phyloP scores from a whole-genome alignment of 305 asterid genomes.

The Fraxinus latifolia region DNA sequence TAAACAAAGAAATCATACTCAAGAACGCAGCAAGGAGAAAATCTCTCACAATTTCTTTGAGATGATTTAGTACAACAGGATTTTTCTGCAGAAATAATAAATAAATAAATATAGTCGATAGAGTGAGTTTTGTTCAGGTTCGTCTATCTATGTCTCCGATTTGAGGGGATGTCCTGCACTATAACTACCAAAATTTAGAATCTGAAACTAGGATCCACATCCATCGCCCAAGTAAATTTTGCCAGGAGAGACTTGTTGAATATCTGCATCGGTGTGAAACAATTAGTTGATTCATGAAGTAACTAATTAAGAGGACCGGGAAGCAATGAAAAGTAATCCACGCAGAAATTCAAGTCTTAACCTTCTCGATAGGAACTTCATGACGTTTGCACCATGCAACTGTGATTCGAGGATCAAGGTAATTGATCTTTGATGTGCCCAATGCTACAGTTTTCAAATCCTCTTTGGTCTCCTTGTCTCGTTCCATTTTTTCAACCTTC shows the following conservation, averaged over 20 bases:
- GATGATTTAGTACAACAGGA: conserved; percentile 29
- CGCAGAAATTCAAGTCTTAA: conserved; percentile 7
- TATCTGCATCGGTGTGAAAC: conserved; percentile 50
- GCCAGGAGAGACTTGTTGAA: conserved; percentile 94
- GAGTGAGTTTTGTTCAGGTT: neutral
- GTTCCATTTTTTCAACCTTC: conserved; percentile 78
- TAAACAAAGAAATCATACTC: neutral
- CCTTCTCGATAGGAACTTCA: conserved; percentile 98
- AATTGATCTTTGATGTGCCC: conserved; percentile 95
- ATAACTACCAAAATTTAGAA: conserved; percentile 43
- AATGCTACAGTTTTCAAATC: conserved; percentile 84
- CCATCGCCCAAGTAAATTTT: conserved; percentile 98
- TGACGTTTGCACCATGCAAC: conserved; percentile 99
- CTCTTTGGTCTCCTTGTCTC: conserved; percentile 77
- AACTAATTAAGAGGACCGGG: neutral
- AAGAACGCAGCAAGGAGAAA: conserved; percentile 9
- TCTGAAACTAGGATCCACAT: conserved; percentile 84
- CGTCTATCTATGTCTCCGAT: conserved; percentile 11
- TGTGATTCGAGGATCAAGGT: conserved; percentile 93
- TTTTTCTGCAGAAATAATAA: conserved; percentile 25
- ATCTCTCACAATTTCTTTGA: conserved; percentile 28
- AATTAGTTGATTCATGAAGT: neutral
- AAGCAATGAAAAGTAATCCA: neutral
- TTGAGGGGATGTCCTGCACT: conserved; percentile 17
- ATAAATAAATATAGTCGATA: conserved; percentile 17